Conservation (phyloP, 495 filamentous ascomycete species). For the Jackrogersella multiformis region DNA sequence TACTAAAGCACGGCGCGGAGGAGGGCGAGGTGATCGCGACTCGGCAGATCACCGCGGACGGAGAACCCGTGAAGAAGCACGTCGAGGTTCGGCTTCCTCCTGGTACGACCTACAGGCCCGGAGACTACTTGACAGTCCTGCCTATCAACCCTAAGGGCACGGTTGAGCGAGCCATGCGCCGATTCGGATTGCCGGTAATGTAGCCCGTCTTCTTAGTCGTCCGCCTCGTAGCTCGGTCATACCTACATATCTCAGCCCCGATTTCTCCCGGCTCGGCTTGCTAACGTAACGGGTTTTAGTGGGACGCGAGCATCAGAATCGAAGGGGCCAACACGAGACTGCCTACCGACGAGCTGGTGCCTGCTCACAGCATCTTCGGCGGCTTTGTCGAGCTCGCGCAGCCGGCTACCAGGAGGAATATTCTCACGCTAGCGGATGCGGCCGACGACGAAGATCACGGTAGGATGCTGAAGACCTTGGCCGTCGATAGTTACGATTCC, state of each 20-base stretch:
- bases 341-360: constrained; percentile 66
- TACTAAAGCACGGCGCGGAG: constrained; percentile 62
- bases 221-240: too few relatives aligned
- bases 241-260: too few relatives aligned
- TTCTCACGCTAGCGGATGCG: constrained; percentile 56
- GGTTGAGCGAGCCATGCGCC: constrained; percentile 61
- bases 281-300: too few relatives aligned
- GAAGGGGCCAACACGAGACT: constrained; percentile 59
- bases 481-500: constrained; percentile 62
- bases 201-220: too few relatives aligned
- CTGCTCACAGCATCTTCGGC: constrained; percentile 68
- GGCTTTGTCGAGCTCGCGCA: constrained; percentile 78
- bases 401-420: constrained; percentile 68
- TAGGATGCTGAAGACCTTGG: constrained; percentile 57
- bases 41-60: constrained; percentile 59
- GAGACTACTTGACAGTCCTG: constrained; percentile 79
- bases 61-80: constrained; percentile 68
- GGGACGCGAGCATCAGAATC: constrained; percentile 67
- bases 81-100: constrained; percentile 71
- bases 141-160: constrained; percentile 71
- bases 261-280: too few relatives aligned
- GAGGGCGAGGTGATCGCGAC: constrained; percentile 62
- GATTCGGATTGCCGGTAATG: constrained; percentile 65
- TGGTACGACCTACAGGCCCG: constrained; percentile 72
- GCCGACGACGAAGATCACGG: constrained; percentile 50